Conservation (phyloP, 768 basidiomycete genomes). For the Mycena maculata region DNA sequence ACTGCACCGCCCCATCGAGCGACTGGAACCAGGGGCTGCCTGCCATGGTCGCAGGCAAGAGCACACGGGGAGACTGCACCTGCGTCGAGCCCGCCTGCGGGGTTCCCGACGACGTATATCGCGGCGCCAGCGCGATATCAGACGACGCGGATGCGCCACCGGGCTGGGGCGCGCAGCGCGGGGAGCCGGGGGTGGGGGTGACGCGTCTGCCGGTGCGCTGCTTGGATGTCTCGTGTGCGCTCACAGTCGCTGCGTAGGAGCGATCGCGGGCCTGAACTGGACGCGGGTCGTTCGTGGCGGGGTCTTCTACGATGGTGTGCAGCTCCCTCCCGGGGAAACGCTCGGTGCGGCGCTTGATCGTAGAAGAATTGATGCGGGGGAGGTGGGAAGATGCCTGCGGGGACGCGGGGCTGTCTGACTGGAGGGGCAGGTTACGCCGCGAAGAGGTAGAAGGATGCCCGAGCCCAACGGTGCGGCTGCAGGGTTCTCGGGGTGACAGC, state of each 20-base stretch:
- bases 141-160: background rate
- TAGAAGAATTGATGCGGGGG: constrained; percentile 18
- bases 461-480: constrained; percentile 17
- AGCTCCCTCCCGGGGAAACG: constrained; percentile 14
- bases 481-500: background rate
- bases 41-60: constrained; percentile 22
- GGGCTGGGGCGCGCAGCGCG: constrained; percentile 18
- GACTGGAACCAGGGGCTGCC: constrained; percentile 30
- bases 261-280: constrained; percentile 6
- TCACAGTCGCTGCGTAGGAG: constrained; percentile 10
- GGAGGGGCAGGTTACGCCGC: background rate
- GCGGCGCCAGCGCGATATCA: constrained; percentile 15
- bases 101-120: constrained; percentile 19
- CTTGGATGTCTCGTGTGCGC: background rate
- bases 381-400: background rate
- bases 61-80: constrained; percentile 29
- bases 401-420: background rate
- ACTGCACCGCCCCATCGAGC: constrained; percentile 22
- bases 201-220: constrained; percentile 9
- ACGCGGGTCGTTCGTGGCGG: background rate
- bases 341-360: constrained; percentile 19
- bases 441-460: constrained; percentile 19
- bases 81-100: constrained; percentile 27
- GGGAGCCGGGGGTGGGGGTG: constrained; percentile 15
- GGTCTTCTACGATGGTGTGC: constrained; percentile 7